Conservation (phyloP, 768 basidiomycete species). For the Lepiota brunneoincarnata region DNA sequence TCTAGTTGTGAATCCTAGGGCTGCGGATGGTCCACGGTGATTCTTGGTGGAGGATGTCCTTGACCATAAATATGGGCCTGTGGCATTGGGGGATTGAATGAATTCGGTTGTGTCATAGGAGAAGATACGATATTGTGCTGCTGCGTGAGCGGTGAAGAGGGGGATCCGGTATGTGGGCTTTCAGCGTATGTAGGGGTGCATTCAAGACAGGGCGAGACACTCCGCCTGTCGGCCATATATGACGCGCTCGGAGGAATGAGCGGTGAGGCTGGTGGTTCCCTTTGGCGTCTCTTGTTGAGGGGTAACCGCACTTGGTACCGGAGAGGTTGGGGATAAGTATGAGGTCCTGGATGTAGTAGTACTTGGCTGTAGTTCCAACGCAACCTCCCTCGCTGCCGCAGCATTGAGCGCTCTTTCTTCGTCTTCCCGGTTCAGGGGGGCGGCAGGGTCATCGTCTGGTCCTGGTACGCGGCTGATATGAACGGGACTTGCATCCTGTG, state of each 20-base stretch:
- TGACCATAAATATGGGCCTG: too few species aligned
- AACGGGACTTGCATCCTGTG: too few species aligned
- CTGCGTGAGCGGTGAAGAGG: too few species aligned
- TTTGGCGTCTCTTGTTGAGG: neutral
- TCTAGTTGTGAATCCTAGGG: too few species aligned
- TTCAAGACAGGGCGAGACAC: slow-evolving; percentile 33
- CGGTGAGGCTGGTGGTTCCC: neutral
- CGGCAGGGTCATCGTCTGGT: slow-evolving; percentile 12
- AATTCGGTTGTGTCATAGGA: too few species aligned
- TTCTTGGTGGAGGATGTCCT: too few species aligned
- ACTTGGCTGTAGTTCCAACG: slow-evolving; percentile 55
- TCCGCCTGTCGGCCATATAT: slow-evolving; percentile 1
- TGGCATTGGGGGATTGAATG: too few species aligned
- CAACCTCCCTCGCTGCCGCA: slow-evolving; percentile 68
- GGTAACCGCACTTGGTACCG: too few species aligned
- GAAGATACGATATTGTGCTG: too few species aligned
- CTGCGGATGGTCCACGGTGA: too few species aligned
- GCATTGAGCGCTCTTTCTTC: slow-evolving; percentile 57
- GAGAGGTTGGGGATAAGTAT: slow-evolving; percentile 23
- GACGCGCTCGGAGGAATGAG: slow-evolving; percentile 3
- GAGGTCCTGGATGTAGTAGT: slow-evolving; percentile 20
- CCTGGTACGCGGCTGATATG: neutral
- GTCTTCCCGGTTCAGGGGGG: slow-evolving; percentile 39
- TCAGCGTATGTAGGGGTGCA: slow-evolving; percentile 29
- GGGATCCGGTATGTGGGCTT: too few species aligned